These are phyloP conservation scores for Verticillium isaacii DNA, from an alignment of 2,329 filamentous ascomycete genomes.

Conservation along the genomic window DNA sequence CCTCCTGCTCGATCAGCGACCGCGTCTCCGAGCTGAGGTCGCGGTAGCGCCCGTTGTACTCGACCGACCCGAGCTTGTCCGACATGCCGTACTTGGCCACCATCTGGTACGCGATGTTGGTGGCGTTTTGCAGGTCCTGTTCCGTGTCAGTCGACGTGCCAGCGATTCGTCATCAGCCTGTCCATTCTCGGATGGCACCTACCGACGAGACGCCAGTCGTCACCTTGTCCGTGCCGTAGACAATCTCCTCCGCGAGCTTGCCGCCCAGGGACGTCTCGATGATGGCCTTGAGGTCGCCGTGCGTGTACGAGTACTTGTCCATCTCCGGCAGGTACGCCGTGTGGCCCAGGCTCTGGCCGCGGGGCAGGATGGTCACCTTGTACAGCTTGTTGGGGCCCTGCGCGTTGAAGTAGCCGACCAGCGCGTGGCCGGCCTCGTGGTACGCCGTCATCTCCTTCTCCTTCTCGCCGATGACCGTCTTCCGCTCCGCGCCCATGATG, in stretches of 20 bases:
- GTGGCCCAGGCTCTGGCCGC: constrained; percentile 79
- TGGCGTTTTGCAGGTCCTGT: constrained; percentile 80
- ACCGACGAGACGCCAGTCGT: constrained; percentile 81
- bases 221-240: constrained; percentile 87
- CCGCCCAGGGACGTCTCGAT: constrained; percentile 82
- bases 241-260: constrained; percentile 85
- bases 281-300: constrained; percentile 73
- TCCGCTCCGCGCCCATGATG: constrained; percentile 91
- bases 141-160: constrained; percentile 18
- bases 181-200: constrained; percentile 29
- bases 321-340: constrained; percentile 86
- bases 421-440: constrained; percentile 91
- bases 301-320: constrained; percentile 87
- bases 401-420: constrained; percentile 77
- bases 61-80: constrained; percentile 79
- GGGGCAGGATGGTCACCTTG: constrained; percentile 95
- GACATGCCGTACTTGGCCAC: constrained; percentile 91
- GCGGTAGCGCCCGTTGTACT: constrained; percentile 76
- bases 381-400: constrained; percentile 75
- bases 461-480: constrained; percentile 82
- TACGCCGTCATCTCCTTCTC: constrained; percentile 96
- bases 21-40: constrained; percentile 82
- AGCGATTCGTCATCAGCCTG: neutral
- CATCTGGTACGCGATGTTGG: constrained; percentile 78
- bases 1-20: constrained; percentile 80